Evolutionary conservation across 164 flowering plant genomes (phyloP).

Genomic region (Taxillus chinensis): DNA sequence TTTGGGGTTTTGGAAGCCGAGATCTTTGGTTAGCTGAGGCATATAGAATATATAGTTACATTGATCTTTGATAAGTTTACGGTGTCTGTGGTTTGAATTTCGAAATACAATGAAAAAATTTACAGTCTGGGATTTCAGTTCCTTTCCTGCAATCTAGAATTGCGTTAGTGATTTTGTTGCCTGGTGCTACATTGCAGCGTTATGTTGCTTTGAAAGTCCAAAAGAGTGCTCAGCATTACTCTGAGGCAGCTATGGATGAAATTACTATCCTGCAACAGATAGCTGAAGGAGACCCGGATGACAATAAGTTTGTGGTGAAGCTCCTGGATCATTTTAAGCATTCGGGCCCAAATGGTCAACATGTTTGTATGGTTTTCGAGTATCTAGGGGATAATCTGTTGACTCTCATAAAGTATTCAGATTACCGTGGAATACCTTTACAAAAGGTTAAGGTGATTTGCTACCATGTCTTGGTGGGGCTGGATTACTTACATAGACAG

Average conservation of each 20-base stretch:
- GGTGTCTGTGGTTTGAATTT: neutral
- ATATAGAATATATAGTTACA: neutral
- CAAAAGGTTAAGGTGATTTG: conserved; percentile 78
- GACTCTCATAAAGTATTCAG: conserved; percentile 69
- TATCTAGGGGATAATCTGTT: conserved; percentile 89
- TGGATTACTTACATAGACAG: conserved; percentile 80
- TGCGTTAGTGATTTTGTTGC: neutral
- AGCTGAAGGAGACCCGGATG: conserved; percentile 79
- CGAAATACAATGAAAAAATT: neutral
- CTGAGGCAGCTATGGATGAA: conserved; percentile 48
- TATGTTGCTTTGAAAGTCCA: conserved; percentile 40
- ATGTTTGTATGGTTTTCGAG: conserved; percentile 96
- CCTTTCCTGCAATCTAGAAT: neutral
- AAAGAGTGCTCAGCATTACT: conserved; percentile 43
- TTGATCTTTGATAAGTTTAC: neutral
- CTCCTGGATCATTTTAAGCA: conserved; percentile 92
- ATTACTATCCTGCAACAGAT: conserved; percentile 46
- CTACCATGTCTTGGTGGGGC: conserved; percentile 60
- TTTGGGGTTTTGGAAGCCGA: too few relatives aligned
- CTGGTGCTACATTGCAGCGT: conserved; percentile 11
- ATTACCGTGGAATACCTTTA: conserved; percentile 68
- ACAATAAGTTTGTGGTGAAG: conserved; percentile 77
- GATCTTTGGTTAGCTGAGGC: neutral
- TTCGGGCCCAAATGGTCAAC: conserved; percentile 95
- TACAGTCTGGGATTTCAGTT: neutral